Evolutionary conservation across 2,329 filamentous ascomycete species (phyloP).

Genomic region (Fusarium euwallaceae): DNA sequence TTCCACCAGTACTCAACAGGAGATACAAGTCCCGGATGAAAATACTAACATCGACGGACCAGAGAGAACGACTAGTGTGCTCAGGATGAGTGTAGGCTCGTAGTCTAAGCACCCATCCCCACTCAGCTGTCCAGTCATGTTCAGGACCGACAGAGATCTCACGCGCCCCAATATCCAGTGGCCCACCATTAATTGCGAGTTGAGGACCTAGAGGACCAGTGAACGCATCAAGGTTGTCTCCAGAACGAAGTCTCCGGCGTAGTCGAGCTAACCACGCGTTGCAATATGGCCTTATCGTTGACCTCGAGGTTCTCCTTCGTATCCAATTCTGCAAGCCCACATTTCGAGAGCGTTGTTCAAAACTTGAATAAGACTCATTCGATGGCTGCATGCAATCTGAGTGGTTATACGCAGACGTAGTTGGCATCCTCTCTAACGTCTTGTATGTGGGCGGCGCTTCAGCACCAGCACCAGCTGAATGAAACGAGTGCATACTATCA

Average conservation of each 20-base stretch:
- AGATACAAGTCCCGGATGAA: neutral
- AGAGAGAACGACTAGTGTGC: neutral
- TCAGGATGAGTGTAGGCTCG: neutral
- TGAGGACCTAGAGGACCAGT: neutral
- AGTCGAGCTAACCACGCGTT: neutral
- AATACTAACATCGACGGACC: neutral
- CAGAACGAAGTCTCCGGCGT: neutral
- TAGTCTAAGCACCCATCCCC: conserved; percentile 1
- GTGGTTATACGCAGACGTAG: neutral
- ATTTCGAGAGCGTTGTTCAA: neutral
- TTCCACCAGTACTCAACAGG: neutral
- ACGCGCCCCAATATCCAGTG: neutral
- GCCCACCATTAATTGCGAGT: neutral
- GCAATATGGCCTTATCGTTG: neutral
- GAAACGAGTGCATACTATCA: neutral
- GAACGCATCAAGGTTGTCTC: neutral
- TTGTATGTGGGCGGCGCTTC: neutral
- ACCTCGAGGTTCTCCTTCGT: neutral
- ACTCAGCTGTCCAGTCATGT: conserved; percentile 7
- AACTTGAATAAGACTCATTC: neutral
- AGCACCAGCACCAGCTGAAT: neutral
- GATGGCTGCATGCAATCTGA: neutral
- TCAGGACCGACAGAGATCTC: neutral
- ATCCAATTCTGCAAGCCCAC: neutral
- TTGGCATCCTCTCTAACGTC: neutral